A percentile compares a stretch with the other conserved stretches of the same genome.
These are phyloP conservation scores for Microsporum audouinii DNA, from an alignment of 2,329 filamentous ascomycete genomes.

Conservation along the genomic window DNA sequence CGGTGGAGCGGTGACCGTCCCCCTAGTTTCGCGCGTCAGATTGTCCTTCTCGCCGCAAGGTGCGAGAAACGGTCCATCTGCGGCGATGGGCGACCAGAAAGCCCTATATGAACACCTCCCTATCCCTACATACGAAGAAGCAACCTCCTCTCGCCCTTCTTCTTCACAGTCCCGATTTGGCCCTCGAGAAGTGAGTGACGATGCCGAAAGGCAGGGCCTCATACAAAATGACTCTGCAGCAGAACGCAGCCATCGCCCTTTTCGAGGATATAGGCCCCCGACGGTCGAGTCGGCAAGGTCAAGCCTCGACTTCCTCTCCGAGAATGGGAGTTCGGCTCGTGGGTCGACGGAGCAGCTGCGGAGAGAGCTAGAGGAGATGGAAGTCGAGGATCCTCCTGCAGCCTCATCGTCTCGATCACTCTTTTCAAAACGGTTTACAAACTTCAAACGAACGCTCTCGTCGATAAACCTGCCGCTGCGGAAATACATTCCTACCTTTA, in stretches of 20 bases:
- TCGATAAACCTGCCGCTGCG: conserved; percentile 43
- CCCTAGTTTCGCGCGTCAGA: background rate
- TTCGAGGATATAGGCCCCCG: conserved; percentile 55
- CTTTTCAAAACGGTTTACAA: conserved; percentile 46
- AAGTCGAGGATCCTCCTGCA: conserved; percentile 57
- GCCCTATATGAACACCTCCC: conserved; percentile 51
- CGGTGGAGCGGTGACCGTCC: background rate
- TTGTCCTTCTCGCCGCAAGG: background rate
- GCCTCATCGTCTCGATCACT: conserved; percentile 26
- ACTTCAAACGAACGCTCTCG: conserved; percentile 47
- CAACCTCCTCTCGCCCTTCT: conserved; percentile 48
- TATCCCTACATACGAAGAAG: conserved; percentile 77
- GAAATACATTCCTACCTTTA: conserved; percentile 34
- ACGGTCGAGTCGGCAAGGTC: conserved; percentile 70
- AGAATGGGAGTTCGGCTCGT: conserved; percentile 40
- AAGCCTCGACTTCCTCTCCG: conserved; percentile 46
- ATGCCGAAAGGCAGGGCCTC: conserved; percentile 67
- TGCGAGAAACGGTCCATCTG: conserved; percentile 5
- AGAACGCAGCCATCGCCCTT: conserved; percentile 26
- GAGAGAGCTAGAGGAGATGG: conserved; percentile 79
- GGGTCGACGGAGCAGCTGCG: conserved; percentile 55
- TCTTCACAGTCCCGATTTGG: conserved; percentile 41
- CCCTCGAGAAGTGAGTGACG: conserved; percentile 52
- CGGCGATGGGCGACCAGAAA: conserved; percentile 43
- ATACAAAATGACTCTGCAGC: conserved; percentile 44